phyloP scores from a whole-genome alignment of 306 rosid species.

The Lablab purpureus region DNA sequence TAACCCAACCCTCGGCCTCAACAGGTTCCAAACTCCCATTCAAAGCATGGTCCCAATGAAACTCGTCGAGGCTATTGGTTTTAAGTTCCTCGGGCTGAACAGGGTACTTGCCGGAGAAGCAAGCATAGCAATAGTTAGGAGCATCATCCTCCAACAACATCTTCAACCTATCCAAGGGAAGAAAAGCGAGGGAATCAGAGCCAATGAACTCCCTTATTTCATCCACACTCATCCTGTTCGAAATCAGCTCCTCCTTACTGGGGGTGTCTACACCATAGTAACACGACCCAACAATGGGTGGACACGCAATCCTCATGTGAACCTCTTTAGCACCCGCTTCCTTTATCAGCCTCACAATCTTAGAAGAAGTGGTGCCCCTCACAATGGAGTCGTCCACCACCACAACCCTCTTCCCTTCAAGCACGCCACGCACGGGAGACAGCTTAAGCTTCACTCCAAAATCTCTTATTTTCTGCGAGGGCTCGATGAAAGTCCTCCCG shows the following conservation, averaged over 20 bases:
- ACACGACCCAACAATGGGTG: slow-evolving; percentile 80
- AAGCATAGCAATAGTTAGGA: slow-evolving; percentile 72
- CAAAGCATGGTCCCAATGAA: slow-evolving; percentile 54
- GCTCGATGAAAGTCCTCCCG: slow-evolving; percentile 93
- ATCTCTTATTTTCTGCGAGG: slow-evolving; percentile 86
- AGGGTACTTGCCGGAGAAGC: slow-evolving; percentile 84
- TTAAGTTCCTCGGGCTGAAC: slow-evolving; percentile 68
- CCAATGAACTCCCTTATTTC: slow-evolving; percentile 75
- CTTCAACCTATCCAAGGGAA: slow-evolving; percentile 65
- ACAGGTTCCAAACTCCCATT: neutral
- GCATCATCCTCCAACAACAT: slow-evolving; percentile 55
- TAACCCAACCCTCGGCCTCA: neutral
- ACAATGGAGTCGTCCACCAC: slow-evolving; percentile 94
- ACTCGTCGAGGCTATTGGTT: slow-evolving; percentile 21
- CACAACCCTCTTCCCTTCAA: slow-evolving; percentile 90
- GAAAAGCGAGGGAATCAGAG: slow-evolving; percentile 84
- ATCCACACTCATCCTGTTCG: slow-evolving; percentile 79
- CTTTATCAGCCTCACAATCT: slow-evolving; percentile 76
- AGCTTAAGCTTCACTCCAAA: slow-evolving; percentile 85
- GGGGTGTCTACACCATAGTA: slow-evolving; percentile 94
- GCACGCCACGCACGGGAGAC: slow-evolving; percentile 64
- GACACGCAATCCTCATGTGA: slow-evolving; percentile 91
- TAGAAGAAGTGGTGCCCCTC: slow-evolving; percentile 88
- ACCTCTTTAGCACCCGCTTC: slow-evolving; percentile 93
- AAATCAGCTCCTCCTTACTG: slow-evolving; percentile 77